These are phyloP conservation scores for Fusarium succisae DNA, from an alignment of 2,329 filamentous ascomycete species.

Conservation along the genomic window DNA sequence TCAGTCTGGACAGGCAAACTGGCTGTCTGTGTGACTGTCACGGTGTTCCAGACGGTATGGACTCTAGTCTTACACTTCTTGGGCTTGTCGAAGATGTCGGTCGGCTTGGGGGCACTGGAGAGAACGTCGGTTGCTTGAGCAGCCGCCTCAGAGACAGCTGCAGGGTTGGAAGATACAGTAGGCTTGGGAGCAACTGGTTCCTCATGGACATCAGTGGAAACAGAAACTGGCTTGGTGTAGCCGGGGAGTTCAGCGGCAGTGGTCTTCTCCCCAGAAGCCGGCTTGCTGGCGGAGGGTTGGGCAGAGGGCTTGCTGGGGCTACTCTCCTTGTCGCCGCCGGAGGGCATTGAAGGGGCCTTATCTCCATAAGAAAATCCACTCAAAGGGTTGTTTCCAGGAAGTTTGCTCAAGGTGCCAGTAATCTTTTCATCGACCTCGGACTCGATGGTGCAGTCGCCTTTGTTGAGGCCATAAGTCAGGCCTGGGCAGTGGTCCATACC, in stretches of 20 bases:
- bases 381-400: slow-evolving; percentile 67
- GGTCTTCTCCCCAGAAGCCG: slow-evolving; percentile 13
- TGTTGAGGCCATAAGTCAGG: slow-evolving; percentile 63
- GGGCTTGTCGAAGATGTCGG: slow-evolving; percentile 24
- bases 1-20: slow-evolving; percentile 32
- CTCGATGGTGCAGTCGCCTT: slow-evolving; percentile 60
- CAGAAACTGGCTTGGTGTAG: slow-evolving; percentile 16
- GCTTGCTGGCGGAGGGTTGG: slow-evolving; percentile 6
- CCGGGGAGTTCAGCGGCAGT: slow-evolving; percentile 14
- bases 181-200: slow-evolving; percentile 9
- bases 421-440: slow-evolving; percentile 58
- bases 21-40: slow-evolving; percentile 53
- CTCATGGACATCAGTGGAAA: slow-evolving; percentile 3
- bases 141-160: slow-evolving; percentile 30
- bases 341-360: slow-evolving; percentile 5
- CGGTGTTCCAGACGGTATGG: slow-evolving; percentile 56
- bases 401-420: slow-evolving; percentile 53
- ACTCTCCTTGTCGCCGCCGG: slow-evolving; percentile 10
- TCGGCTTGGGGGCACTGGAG: slow-evolving; percentile 26
- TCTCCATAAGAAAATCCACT: slow-evolving; percentile 60
- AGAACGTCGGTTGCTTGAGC: slow-evolving; percentile 17
- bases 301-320: slow-evolving; percentile 14
- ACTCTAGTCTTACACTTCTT: slow-evolving; percentile 43
- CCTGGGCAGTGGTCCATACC: slow-evolving; percentile 72
- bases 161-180: slow-evolving; percentile 15